Conservation (phyloP, 805 yeast genomes). For the Candida piceae region DNA sequence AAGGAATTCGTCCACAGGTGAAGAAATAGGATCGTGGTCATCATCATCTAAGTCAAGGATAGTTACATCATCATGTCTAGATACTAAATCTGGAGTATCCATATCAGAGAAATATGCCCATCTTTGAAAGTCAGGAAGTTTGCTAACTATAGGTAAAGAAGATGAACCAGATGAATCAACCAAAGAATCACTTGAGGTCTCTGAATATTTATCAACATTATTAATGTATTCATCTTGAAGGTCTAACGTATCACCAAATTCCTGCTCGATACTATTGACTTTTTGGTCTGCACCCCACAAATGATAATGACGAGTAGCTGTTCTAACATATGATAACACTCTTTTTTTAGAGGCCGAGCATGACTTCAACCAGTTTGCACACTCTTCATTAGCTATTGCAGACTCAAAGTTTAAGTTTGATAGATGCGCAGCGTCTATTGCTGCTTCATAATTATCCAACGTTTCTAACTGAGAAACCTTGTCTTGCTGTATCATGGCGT, state of each 20-base stretch:
- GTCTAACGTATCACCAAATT: conserved; percentile 27
- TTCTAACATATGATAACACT: conserved; percentile 31
- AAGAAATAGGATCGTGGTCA: too few relatives aligned
- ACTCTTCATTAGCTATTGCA: conserved; percentile 36
- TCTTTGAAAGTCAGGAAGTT: neutral
- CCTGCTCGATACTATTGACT: conserved; percentile 23
- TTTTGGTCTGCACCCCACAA: conserved; percentile 25
- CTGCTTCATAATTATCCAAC: conserved; percentile 41
- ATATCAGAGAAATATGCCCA: neutral
- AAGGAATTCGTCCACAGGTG: neutral
- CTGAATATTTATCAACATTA: conserved; percentile 1
- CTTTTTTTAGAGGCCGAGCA: conserved; percentile 27
- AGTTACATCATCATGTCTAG: neutral
- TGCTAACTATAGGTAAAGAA: neutral
- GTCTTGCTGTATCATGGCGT: conserved; percentile 29
- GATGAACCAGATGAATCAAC: neutral
- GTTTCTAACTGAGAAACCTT: conserved; percentile 31
- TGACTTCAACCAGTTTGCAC: conserved; percentile 36
- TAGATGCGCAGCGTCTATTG: conserved; percentile 35
- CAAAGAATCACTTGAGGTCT: conserved; percentile 2
- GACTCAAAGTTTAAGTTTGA: conserved; percentile 32
- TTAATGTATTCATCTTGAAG: conserved; percentile 2
- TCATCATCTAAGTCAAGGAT: neutral
- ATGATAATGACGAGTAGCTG: conserved; percentile 33
- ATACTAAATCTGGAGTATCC: neutral